Evolutionary conservation across 139 green algal genomes (phyloP), one percentile per base, ranked within the genome.

Genomic region (Chlorella vulgaris): DNA sequence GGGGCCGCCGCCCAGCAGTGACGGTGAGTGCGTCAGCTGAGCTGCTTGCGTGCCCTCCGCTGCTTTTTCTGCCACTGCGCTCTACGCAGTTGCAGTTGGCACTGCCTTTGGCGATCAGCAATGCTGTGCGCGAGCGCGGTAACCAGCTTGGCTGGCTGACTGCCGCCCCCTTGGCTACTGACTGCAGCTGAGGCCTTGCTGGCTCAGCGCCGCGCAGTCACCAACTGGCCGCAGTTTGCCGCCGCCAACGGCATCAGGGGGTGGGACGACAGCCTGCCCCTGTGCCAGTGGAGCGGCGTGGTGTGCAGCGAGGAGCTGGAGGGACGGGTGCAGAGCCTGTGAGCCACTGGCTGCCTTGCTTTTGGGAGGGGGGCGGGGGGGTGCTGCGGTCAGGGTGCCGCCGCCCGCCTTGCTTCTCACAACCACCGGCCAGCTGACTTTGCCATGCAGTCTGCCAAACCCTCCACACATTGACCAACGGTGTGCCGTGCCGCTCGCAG

Each of bases 231-330:
- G 4, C 43, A n/a, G 29, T 77, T 65, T 31, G 3, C 35, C 13
- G 69, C 43, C 2, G 43, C 29, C 43, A 55, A 19, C 40, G 67
- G 69, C 6, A n/a, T 36, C 43, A 19, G 29, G 29, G 47, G 47
- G 7, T 65, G 69, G 43, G 51, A 39, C 43, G 19, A 10, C 42
- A 28, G 29, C 15, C 3, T 65, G n/a, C 69, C 69, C 2, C 43
- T 77, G 58, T 81, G 74, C 38, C 35, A 55, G 36, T 81, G 74
- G 74, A 70, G 13, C 1, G 74, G 74, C 55, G n/a, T 81, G 2
- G 53, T 58, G 0, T 81, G 74, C 74, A 39, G 50, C 26, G 40
- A 71, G 31, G 21, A n/a, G n/a, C n/a, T n/a, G n/a, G n/a, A 58
- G 28, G 58, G 40, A 5, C 58, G 26, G 19, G 39, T 81, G 28